A percentile compares a stretch with the other conserved stretches of the same genome.
phyloP scores from a whole-genome alignment of 805 yeast species.

The Geotrichum ghanense region DNA sequence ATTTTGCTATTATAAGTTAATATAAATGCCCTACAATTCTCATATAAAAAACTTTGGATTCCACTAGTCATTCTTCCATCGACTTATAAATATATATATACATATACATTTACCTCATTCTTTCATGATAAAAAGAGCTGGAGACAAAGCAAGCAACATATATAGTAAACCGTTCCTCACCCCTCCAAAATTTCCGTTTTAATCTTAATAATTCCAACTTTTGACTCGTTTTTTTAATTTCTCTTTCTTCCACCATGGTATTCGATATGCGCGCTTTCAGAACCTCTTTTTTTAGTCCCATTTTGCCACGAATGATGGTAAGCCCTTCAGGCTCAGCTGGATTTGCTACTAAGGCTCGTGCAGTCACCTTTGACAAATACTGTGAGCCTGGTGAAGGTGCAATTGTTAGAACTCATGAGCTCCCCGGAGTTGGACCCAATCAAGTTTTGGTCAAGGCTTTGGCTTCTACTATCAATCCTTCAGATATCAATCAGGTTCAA shows the following conservation, averaged over 20 bases:
- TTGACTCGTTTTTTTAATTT: background rate
- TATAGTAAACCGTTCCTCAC: no score
- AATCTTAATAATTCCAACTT: background rate
- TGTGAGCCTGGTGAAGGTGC: constrained; percentile 39
- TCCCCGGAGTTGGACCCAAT: constrained; percentile 21
- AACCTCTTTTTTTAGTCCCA: background rate
- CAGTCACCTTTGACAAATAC: constrained; percentile 55
- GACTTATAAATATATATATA: no score
- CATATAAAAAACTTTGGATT: no score
- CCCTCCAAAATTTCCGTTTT: background rate
- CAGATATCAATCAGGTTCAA: constrained; percentile 75
- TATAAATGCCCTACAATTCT: no score
- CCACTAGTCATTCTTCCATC: no score
- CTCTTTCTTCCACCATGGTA: background rate
- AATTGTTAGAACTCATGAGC: constrained; percentile 26
- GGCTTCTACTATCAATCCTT: constrained; percentile 83
- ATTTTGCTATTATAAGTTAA: no score
- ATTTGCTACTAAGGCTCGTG: constrained; percentile 32
- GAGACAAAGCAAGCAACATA: no score
- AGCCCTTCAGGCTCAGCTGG: background rate
- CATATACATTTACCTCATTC: no score
- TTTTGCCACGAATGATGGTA: background rate
- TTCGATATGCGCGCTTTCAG: background rate
- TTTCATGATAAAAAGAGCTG: no score
- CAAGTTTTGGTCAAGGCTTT: constrained; percentile 53